Evolutionary conservation across 768 basidiomycete genomes (phyloP).

Genomic region (Pluteus cervinus): DNA sequence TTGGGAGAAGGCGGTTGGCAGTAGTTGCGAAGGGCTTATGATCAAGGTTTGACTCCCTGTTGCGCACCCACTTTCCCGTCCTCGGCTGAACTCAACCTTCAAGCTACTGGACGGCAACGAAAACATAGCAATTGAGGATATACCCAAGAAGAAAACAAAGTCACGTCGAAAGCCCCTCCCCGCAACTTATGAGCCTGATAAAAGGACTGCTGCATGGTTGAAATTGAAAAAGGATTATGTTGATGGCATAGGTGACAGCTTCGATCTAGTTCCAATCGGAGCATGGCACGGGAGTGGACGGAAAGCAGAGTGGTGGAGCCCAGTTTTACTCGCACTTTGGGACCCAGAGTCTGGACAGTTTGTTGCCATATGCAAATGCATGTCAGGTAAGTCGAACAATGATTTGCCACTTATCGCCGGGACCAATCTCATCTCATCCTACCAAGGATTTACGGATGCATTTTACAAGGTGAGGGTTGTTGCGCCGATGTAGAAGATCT

Average conservation of each 20-base stretch:
- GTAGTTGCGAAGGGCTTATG: conserved; percentile 91
- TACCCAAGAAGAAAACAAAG: conserved; percentile 24
- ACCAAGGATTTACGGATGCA: conserved; percentile 82
- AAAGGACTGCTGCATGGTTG: conserved; percentile 81
- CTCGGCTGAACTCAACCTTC: neutral
- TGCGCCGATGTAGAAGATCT: neutral
- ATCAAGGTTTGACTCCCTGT: conserved; percentile 55
- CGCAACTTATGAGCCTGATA: conserved; percentile 89
- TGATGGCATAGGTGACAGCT: conserved; percentile 67
- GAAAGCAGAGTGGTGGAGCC: conserved; percentile 91
- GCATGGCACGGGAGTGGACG: conserved; percentile 91
- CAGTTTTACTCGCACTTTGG: conserved; percentile 75
- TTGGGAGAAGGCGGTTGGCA: conserved; percentile 68
- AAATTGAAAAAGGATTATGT: conserved; percentile 95
- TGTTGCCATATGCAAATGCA: conserved; percentile 86
- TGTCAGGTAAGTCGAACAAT: conserved; percentile 76
- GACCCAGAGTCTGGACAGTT: conserved; percentile 54
- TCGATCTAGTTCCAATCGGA: conserved; percentile 66
- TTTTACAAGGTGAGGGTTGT: conserved; percentile 62
- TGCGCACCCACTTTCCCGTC: neutral
- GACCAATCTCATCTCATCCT: no score
- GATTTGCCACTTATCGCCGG: no score
- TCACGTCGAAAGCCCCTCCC: conserved; percentile 61
- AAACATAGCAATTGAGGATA: conserved; percentile 26
- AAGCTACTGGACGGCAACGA: conserved; percentile 62